Evolutionary conservation across 805 yeast genomes (phyloP).

Genomic region (Maudiozyma turicensis): DNA sequence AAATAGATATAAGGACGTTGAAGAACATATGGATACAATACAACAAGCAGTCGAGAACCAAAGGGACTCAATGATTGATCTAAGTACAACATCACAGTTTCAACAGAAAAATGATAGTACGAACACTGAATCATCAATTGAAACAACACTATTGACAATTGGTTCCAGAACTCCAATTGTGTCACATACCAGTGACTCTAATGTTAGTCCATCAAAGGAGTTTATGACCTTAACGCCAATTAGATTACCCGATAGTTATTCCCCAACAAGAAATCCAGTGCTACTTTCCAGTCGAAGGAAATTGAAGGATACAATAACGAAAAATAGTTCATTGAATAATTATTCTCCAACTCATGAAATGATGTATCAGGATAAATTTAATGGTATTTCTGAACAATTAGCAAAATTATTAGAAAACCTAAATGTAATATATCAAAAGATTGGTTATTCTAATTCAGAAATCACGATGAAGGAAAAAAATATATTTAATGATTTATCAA

Average conservation of each 20-base stretch:
- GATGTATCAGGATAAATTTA: conserved; percentile 25
- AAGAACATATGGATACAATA: neutral
- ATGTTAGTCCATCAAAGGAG: conserved; percentile 8
- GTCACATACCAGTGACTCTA: neutral
- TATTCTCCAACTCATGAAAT: conserved; percentile 4
- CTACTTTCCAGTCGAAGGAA: neutral
- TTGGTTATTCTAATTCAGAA: conserved; percentile 46
- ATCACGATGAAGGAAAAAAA: conserved; percentile 39
- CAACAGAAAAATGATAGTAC: neutral
- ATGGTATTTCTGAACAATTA: conserved; percentile 24
- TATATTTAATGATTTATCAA: conserved; percentile 41
- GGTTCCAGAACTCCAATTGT: neutral
- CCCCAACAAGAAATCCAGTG: conserved; percentile 7
- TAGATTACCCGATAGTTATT: conserved; percentile 12
- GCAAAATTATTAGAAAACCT: conserved; percentile 32
- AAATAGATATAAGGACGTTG: too few relatives aligned
- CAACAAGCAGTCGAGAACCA: neutral
- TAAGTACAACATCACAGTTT: too few relatives aligned
- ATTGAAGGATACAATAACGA: neutral
- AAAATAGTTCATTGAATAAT: neutral
- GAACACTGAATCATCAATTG: neutral
- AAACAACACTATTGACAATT: neutral
- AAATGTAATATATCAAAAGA: conserved; percentile 39
- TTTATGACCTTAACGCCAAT: conserved; percentile 26
- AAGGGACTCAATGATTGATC: too few relatives aligned